Evolutionary conservation across 2,329 filamentous ascomycete genomes (phyloP).

Genomic region (Cercospora sojina): DNA sequence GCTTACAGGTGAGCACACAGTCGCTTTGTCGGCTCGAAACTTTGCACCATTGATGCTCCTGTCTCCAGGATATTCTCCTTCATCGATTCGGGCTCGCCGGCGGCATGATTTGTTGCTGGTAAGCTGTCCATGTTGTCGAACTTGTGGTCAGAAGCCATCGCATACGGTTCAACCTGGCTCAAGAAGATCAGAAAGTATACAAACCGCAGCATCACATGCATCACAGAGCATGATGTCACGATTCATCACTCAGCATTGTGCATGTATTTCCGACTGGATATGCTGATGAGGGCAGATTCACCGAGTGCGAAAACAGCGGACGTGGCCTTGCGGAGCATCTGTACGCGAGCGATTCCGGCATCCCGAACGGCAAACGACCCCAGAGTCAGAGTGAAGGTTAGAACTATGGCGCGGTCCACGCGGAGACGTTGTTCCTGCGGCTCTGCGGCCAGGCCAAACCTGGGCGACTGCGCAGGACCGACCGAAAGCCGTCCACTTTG

Average conservation of each 20-base stretch:
- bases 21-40: conserved; percentile 69
- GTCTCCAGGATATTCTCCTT: conserved; percentile 62
- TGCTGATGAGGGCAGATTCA: background rate
- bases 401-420: background rate
- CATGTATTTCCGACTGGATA: background rate
- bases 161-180: background rate
- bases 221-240: conserved; percentile 6
- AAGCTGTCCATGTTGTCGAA: conserved; percentile 32
- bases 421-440: conserved; percentile 1
- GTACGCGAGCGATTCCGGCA: too few species aligned
- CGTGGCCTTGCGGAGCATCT: background rate
- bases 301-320: background rate
- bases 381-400: background rate
- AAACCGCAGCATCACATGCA: background rate
- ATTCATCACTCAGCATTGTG: background rate
- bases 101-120: conserved; percentile 44
- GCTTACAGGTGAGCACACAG: conserved; percentile 69
- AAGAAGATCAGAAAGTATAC: background rate
- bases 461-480: background rate
- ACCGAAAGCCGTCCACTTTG: background rate
- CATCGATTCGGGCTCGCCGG: conserved; percentile 53
- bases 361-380: background rate
- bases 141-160: conserved; percentile 5
- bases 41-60: conserved; percentile 60
- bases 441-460: conserved; percentile 1